A percentile compares a stretch with the other conserved stretches of the same genome.
Evolutionary conservation across 306 rosid species (phyloP).

Genomic region (Crataegus laevigata): DNA sequence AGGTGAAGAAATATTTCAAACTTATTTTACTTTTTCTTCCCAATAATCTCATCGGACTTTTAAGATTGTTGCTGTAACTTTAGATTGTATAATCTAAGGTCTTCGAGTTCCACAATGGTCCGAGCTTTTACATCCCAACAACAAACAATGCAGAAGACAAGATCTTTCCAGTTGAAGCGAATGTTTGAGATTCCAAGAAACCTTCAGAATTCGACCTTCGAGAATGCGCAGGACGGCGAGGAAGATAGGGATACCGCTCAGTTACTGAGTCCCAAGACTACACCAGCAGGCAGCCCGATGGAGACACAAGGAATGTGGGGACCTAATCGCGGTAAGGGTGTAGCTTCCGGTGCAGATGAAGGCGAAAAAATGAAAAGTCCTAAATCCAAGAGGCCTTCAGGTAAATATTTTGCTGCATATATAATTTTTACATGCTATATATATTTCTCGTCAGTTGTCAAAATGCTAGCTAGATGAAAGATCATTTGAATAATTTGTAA

Average conservation of each 20-base stretch:
- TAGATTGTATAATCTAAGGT: slow-evolving; percentile 11
- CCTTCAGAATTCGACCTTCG: slow-evolving; percentile 41
- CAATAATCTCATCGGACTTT: background rate
- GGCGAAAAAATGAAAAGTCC: slow-evolving; percentile 1
- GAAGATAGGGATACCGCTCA: slow-evolving; percentile 10
- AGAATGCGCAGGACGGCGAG: slow-evolving; percentile 27
- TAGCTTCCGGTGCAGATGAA: slow-evolving; percentile 12
- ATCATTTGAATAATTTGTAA: background rate
- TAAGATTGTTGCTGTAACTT: background rate
- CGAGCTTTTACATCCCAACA: slow-evolving; percentile 42
- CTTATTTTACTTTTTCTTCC: background rate
- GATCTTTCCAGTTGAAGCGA: slow-evolving; percentile 60
- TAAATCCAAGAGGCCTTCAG: slow-evolving; percentile 34
- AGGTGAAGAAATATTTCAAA: background rate
- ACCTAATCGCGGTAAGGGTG: slow-evolving; percentile 5
- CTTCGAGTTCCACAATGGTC: slow-evolving; percentile 45
- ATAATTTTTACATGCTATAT: background rate
- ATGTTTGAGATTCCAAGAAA: slow-evolving; percentile 58
- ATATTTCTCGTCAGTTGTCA: background rate
- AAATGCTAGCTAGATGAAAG: background rate
- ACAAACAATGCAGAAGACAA: slow-evolving; percentile 46
- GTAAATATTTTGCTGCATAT: slow-evolving; percentile 10
- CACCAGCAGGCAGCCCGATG: slow-evolving; percentile 1
- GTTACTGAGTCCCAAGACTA: slow-evolving; percentile 18
- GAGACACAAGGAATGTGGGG: slow-evolving; percentile 15